A percentile compares a stretch with the other conserved stretches of the same genome.
Conservation (phyloP, 2,329 filamentous ascomycete genomes). For the Phoma herbarum region DNA sequence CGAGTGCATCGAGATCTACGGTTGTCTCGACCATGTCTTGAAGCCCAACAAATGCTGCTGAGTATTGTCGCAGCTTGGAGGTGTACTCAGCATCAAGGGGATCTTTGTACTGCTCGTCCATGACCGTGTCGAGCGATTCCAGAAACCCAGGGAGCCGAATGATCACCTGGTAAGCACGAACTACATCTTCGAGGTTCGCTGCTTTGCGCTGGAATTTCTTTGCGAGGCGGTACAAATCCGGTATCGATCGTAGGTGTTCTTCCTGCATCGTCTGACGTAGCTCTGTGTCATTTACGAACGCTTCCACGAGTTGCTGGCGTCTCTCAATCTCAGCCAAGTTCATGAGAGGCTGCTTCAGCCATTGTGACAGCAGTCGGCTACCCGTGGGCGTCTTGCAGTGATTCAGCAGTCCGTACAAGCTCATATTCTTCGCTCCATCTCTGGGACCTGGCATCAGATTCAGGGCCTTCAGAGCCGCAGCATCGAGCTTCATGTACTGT, state of each 20-base stretch:
- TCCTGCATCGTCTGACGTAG: constrained; percentile 96
- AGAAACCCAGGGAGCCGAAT: constrained; percentile 92
- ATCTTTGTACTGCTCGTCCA: constrained; percentile 92
- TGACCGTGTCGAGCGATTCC: constrained; percentile 86
- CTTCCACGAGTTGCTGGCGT: constrained; percentile 92
- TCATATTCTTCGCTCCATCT: constrained; percentile 98
- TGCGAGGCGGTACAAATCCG: constrained; percentile 89
- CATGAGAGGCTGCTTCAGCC: constrained; percentile 98
- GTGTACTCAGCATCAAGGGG: constrained; percentile 90
- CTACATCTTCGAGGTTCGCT: constrained; percentile 94
- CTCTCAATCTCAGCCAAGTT: constrained; percentile 86
- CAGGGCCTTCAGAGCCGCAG: constrained; percentile 89
- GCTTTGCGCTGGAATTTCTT: constrained; percentile 94
- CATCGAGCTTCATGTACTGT: constrained; percentile 98
- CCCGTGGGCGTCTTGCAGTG: constrained; percentile 98
- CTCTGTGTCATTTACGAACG: constrained; percentile 92
- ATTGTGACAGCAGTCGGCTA: constrained; percentile 88
- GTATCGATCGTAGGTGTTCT: constrained; percentile 90
- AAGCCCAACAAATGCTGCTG: constrained; percentile 81
- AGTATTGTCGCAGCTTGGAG: constrained; percentile 75
- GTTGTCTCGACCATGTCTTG: constrained; percentile 99
- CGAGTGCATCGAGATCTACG: constrained; percentile 91
- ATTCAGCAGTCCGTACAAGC: constrained; percentile 89
- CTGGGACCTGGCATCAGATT: constrained; percentile 97
- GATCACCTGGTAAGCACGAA: constrained; percentile 91